Evolutionary conservation across 305 asterid genomes (phyloP), one percentile per base, ranked within the genome.

Genomic region (Solanum hybrid): DNA sequence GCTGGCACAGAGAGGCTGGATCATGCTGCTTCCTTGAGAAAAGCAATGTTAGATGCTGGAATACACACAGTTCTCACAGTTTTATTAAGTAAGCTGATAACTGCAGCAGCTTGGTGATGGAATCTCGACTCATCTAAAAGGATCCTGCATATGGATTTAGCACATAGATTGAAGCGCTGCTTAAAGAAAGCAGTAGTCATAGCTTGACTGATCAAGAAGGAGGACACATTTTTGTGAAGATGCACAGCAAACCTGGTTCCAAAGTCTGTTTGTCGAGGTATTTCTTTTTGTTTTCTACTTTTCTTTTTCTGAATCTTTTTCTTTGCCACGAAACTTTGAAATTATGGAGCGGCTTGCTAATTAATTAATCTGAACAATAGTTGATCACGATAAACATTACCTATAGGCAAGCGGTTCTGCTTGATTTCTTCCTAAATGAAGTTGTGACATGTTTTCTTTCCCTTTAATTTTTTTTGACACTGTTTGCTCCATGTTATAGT

Each of bases 21-120:
- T 32, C 36, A 88, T 29, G 97, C 99, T 56, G 96, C 95, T 90
- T 89, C 92, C 87, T 40, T 94, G 91, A 94, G 99, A 93, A 93
- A 90, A 87, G 94, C 86, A 38, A 97, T n/a, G n/a, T 90, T 88
- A 38, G 90, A 91, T 92, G 93, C 95, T 88, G 94, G 98, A 88
- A 91, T 95, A 90, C 92, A 91, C 72, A 96, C 95, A 89, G 81
- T 95, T 91, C 97, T 60, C 93, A 93, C 90, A 94, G 98, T 89
- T 89, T 89, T 89, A 64, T 89, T 71, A 34, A 87, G 11, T 72
- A 17, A 38, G 72, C 17, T 86, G 79, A 31, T 86, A 34, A 14
- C 79, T 71, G 10, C 12, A n/a, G 42, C 79, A 34, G 56, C 78
- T 35, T 34, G 66, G 24, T 69, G 60, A 69, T 66, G 66, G 26